Evolutionary conservation across 495 filamentous ascomycete species (phyloP).

Genomic region (Tuber indicum): DNA sequence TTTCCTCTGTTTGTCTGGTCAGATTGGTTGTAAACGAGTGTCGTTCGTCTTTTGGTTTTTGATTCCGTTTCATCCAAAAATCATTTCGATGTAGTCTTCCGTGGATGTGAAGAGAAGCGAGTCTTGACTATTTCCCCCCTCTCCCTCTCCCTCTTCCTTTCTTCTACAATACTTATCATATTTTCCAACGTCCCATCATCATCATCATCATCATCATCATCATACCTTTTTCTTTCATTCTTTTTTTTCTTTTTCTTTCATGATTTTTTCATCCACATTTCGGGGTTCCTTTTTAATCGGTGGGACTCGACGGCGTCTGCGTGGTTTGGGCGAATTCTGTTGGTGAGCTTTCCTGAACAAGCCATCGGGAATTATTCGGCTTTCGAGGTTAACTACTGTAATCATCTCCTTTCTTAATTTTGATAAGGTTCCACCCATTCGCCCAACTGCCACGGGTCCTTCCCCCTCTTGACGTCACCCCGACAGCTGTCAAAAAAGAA

Average conservation of each 20-base stretch:
- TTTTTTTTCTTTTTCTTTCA: constrained; percentile 27
- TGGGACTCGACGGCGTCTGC: constrained; percentile 34
- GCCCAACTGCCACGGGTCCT: neutral
- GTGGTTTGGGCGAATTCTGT: constrained; percentile 19
- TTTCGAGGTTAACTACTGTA: constrained; percentile 31
- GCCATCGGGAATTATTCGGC: constrained; percentile 25
- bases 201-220: neutral
- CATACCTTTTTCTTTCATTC: constrained; percentile 8
- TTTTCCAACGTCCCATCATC: neutral
- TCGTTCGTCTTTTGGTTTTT: constrained; percentile 18
- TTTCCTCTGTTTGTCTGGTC: constrained; percentile 11
- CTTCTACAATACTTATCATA: constrained; percentile 2
- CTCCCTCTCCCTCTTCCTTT: neutral
- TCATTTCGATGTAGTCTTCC: constrained; percentile 18
- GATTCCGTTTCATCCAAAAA: constrained; percentile 20
- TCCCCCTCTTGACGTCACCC: constrained; percentile 1
- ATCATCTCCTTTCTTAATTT: constrained; percentile 24
- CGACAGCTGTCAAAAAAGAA: constrained; percentile 23
- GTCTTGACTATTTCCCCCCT: neutral
- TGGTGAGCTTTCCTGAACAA: constrained; percentile 32
- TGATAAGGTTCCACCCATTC: constrained; percentile 31
- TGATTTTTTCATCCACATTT: constrained; percentile 23
- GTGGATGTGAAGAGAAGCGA: constrained; percentile 2
- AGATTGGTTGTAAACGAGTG: constrained; percentile 28
- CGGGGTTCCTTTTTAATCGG: neutral